These are phyloP conservation scores for Ceratocystis huliohia DNA, from an alignment of 2,329 filamentous ascomycete species.

Conservation along the genomic window DNA sequence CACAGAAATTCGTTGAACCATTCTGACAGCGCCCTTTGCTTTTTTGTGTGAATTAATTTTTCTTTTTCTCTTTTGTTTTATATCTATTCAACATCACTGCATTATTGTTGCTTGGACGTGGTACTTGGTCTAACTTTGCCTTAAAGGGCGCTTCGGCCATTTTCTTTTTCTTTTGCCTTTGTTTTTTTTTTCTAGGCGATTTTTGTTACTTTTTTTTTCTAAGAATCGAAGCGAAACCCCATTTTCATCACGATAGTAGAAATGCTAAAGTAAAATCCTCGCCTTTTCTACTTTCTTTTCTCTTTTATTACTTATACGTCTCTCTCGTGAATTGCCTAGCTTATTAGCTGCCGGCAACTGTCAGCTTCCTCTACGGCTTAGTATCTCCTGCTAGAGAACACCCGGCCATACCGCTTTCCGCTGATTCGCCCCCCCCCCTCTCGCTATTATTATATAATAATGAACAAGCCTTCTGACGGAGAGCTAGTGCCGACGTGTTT, in stretches of 20 bases:
- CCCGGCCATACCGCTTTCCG: background rate
- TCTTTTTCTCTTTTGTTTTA: background rate
- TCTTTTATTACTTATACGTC: too few species aligned
- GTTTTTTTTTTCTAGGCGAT: background rate
- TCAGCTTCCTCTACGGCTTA: background rate
- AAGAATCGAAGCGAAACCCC: too few species aligned
- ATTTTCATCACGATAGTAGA: background rate
- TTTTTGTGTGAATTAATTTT: background rate
- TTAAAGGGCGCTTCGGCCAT: background rate
- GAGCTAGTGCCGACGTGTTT: conserved; percentile 1
- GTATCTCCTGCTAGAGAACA: background rate
- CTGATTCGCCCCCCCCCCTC: background rate
- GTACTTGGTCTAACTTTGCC: background rate
- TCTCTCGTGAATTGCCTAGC: too few species aligned
- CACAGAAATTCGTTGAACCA: background rate
- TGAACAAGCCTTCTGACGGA: background rate
- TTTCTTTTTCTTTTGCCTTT: background rate
- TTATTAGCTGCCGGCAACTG: too few species aligned
- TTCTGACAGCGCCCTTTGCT: background rate
- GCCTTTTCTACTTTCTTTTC: too few species aligned
- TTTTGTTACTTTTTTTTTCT: background rate
- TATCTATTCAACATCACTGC: background rate
- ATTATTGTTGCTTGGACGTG: background rate
- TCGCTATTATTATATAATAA: background rate
- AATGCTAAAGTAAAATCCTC: too few species aligned